Evolutionary conservation across 1,284 basidiomycete species (phyloP), one percentile per base, ranked within the genome.

Genomic region (Volvariella surrecta): DNA sequence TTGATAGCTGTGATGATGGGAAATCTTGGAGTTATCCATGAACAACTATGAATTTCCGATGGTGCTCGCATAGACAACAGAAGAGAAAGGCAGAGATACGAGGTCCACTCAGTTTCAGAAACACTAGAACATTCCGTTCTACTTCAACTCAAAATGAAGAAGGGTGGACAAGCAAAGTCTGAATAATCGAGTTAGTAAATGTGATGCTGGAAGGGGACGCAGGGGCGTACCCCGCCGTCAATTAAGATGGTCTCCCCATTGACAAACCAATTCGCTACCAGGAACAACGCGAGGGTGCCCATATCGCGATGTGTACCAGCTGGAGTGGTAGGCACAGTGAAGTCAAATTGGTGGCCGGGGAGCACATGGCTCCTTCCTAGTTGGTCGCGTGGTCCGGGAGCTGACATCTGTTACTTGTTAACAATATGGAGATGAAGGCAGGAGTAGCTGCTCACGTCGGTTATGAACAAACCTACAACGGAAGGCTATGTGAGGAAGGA

Each of bases 221-320:
- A n/a, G n/a, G n/a, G n/a, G n/a, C n/a, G 56, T 55, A 73, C 68
- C 4, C 70, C 71, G 28, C 71, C 72, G 47, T 73, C 71, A 43
- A 74, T 71, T 20, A 73, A 52, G 1, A 74, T 69, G n/a, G 71
- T 74, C 53, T 73, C 70, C 1, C 72, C 65, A 44, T 71, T 73
- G 28, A 75, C 65, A 45, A 64, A 74, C 65, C 67, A 68, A 48
- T 75, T 74, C 6, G 65, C 61, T 7, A 72, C 62, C 10, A 75
- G 50, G 52, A 67, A 71, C 15, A 74, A 56, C 8, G 64, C 70
- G 2, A 73, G 55, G 3, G 63, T 57, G 16, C 69, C 72, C 55
- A 73, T 64, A 47, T 74, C 71, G 39, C 59, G 61, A 41, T 58
- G 58, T 1, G 68, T 59, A 20, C 61, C 66, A 8, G 52, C 54